These are phyloP conservation scores for Sporothrix brasiliensis DNA, from an alignment of 2,329 filamentous ascomycete genomes.

Conservation along the genomic window DNA sequence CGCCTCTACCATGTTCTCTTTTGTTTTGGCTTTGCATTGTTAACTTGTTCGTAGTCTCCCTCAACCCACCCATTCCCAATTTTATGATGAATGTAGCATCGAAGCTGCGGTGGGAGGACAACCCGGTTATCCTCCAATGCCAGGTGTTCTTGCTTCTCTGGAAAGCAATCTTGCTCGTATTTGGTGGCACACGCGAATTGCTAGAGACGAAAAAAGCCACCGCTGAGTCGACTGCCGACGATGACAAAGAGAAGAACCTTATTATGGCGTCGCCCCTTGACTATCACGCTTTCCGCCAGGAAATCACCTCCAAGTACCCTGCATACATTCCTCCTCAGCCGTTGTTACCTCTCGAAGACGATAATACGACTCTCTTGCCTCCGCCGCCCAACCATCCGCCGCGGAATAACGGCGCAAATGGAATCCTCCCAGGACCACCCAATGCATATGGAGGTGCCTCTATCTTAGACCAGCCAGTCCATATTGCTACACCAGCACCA, in stretches of 20 bases:
- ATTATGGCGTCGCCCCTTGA: conserved; percentile 94
- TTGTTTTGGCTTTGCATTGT: not conserved
- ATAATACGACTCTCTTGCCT: conserved; percentile 88
- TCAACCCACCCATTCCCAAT: conserved; percentile 70
- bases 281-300: conserved; percentile 94
- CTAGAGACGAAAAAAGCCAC: conserved; percentile 73
- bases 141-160: conserved; percentile 81
- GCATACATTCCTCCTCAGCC: conserved; percentile 89
- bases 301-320: conserved; percentile 97
- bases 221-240: conserved; percentile 59
- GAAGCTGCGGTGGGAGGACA: conserved; percentile 73
- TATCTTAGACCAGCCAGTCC: conserved; percentile 92
- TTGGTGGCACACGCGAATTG: conserved; percentile 77
- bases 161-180: conserved; percentile 85
- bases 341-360: conserved; percentile 80
- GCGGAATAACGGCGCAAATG: conserved; percentile 61
- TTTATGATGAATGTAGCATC: conserved; percentile 71
- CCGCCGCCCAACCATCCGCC: conserved; percentile 76
- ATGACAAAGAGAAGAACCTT: conserved; percentile 69
- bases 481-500: conserved; percentile 96
- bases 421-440: conserved; percentile 61
- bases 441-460: conserved; percentile 66
- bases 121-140: conserved; percentile 62
- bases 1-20: not conserved
- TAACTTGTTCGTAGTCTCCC: conserved; percentile 48